Conservation (phyloP, 495 filamentous ascomycete species). For the Aspergillus indologenus region DNA sequence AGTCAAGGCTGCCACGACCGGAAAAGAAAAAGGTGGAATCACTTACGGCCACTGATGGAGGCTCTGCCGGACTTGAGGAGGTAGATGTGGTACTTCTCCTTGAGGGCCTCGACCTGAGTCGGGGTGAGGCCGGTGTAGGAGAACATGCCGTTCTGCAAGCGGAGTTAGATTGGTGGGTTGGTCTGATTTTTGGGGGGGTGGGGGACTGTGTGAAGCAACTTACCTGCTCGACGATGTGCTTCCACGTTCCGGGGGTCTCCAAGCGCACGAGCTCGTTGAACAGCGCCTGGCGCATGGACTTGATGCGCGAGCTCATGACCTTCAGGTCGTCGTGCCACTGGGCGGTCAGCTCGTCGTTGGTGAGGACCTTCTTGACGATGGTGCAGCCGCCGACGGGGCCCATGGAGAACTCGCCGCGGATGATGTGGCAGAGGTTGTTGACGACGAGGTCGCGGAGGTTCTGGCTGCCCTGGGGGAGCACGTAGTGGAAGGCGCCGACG, state of each 20-base stretch:
- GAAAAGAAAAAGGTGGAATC: not conserved
- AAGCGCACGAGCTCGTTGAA: slow-evolving; percentile 41
- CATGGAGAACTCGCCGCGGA: slow-evolving; percentile 50
- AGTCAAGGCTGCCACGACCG: not conserved
- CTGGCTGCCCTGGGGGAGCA: slow-evolving; percentile 30
- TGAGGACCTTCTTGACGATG: slow-evolving; percentile 50
- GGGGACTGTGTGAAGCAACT: not conserved
- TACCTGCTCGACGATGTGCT: slow-evolving; percentile 49
- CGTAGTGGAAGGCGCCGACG: slow-evolving; percentile 49
- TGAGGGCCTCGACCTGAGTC: slow-evolving; percentile 43
- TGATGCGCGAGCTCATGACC: slow-evolving; percentile 52
- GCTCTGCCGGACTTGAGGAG: slow-evolving; percentile 47
- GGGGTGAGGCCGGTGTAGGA: slow-evolving; percentile 48
- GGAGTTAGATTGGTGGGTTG: slow-evolving; percentile 6
- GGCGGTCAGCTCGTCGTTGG: slow-evolving; percentile 33
- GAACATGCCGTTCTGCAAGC: slow-evolving; percentile 51
- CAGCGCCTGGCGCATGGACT: slow-evolving; percentile 45
- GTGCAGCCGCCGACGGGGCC: slow-evolving; percentile 47
- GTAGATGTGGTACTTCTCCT: slow-evolving; percentile 50
- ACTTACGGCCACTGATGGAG: slow-evolving; percentile 48
- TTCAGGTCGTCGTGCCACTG: slow-evolving; percentile 50
- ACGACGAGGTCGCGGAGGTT: slow-evolving; percentile 37
- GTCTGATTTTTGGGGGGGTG: not conserved
- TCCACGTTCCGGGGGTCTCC: slow-evolving; percentile 49
- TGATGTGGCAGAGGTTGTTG: slow-evolving; percentile 44